Evolutionary conservation across 352 stramenopile species (phyloP), one percentile per base, ranked within the genome.

Genomic region (Aphanomyces invadans): DNA sequence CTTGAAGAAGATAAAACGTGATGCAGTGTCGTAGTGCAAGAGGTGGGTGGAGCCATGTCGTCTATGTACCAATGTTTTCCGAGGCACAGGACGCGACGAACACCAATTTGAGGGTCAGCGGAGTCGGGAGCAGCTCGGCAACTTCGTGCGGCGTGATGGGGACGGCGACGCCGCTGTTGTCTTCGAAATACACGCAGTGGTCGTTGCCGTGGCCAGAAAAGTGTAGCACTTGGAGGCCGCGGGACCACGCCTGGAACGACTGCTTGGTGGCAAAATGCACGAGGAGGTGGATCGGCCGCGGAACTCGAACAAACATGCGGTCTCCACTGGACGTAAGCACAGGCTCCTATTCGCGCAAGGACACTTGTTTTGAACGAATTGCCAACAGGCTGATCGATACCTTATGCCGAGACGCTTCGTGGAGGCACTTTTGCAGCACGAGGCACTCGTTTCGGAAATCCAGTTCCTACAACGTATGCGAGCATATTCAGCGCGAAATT

Each of bases 191-290:
- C 25, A 64, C 15, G 21, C 55, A 64, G 2, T 64, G 55, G 55
- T 64, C 55, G 23, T 64, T 64, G 32, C 55, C 55, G 23, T 64
- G 55, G 28, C 55, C 55, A n/a, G 55, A 51, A 23, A 64, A 64
- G 29, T 64, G 55, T 1, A 64, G 55, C 4, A 52, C 36, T 32
- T 45, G 36, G 19, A 64, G 36, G 31, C 32, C 36, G 2, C 32
- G 31, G 21, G 33, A 51, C 55, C 55, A 64, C 2, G 26, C 3
- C 21, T 46, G 55, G 55, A 64, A 64, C 23, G 55, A 38, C 25
- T 49, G 7, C 25, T 52, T 64, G 28, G 55, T 64, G 31, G 55
- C 55, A 29, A 64, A 46, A 21, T 46, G 55, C 3, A 49, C 38
- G 36, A 23, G 36, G 11, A 64, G 32, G 36, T 51, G n/a, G 25